Evolutionary conservation across 179 eudicot genomes (phyloP).

Genomic region (Corrigiola litoralis): DNA sequence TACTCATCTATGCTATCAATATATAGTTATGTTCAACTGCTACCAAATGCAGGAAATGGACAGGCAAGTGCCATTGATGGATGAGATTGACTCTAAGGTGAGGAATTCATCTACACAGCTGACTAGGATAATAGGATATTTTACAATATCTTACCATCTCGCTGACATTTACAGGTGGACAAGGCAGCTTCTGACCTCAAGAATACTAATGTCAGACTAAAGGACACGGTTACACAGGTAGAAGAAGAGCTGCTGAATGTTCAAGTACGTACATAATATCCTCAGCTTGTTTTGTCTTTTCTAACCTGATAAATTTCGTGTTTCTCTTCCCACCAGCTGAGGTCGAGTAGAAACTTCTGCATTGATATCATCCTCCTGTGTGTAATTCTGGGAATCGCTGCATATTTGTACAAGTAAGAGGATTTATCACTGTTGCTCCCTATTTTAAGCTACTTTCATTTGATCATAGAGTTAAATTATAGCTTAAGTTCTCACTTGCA

Average conservation of each 20-base stretch:
- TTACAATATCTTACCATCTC: neutral
- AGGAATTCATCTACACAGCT: neutral
- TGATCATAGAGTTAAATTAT: neutral
- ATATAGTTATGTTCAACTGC: neutral
- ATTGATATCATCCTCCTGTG: conserved; percentile 84
- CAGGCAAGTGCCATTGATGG: conserved; percentile 98
- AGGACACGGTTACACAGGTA: conserved; percentile 96
- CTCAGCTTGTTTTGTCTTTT: neutral
- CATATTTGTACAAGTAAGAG: conserved; percentile 93
- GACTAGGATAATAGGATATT: neutral
- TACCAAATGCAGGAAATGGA: conserved; percentile 68
- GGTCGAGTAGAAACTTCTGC: conserved; percentile 87
- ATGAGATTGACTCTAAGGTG: conserved; percentile 98
- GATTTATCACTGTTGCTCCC: neutral
- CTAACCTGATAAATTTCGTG: neutral
- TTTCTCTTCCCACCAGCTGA: conserved; percentile 60
- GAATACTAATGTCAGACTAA: conserved; percentile 92
- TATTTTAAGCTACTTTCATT: neutral
- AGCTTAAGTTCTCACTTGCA: neutral
- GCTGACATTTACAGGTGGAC: conserved; percentile 55
- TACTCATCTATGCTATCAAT: neutral
- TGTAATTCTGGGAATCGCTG: conserved; percentile 86
- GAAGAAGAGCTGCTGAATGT: conserved; percentile 2
- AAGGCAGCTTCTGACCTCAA: conserved; percentile 90
- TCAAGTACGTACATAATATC: neutral